Evolutionary conservation across 1,139 yeast species (phyloP).

Genomic region (Candida glucosophila): DNA sequence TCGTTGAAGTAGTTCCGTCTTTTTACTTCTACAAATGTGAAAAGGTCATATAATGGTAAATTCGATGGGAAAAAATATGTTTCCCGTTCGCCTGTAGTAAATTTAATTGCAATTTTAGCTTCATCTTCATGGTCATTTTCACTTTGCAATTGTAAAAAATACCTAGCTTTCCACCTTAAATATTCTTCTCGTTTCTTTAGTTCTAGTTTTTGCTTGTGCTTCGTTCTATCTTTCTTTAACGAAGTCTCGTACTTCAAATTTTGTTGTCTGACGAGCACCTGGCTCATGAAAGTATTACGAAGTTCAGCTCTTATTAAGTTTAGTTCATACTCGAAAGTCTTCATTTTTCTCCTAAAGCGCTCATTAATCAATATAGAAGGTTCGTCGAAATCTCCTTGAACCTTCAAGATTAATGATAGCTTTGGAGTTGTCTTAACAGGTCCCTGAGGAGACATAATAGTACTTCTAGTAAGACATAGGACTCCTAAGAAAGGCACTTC

Average conservation of each 20-base stretch:
- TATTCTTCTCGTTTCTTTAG: constrained; percentile 20
- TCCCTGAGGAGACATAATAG: constrained; percentile 54
- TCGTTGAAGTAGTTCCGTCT: constrained; percentile 19
- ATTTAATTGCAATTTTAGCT: constrained; percentile 54
- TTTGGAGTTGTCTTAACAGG: constrained; percentile 43
- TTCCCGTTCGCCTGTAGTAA: constrained; percentile 42
- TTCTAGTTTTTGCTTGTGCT: constrained; percentile 18
- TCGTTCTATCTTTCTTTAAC: constrained; percentile 44
- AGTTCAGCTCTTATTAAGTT: constrained; percentile 51
- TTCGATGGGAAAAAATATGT: constrained; percentile 41
- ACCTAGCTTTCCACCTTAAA: constrained; percentile 39
- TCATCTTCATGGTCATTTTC: constrained; percentile 18
- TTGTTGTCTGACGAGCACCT: constrained; percentile 63
- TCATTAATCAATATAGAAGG: constrained; percentile 23
- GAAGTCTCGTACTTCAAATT: constrained; percentile 72
- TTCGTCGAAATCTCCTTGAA: constrained; percentile 53
- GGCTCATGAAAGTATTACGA: constrained; percentile 49
- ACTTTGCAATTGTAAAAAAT: constrained; percentile 24
- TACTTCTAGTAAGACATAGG: constrained; percentile 46
- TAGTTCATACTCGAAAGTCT: constrained; percentile 56
- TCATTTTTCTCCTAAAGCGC: constrained; percentile 36
- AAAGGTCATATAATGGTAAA: constrained; percentile 44
- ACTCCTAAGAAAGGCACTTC: constrained; percentile 76
- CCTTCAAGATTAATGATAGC: constrained; percentile 53
- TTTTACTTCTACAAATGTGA: constrained; percentile 45